These are phyloP conservation scores for Candida albicans DNA, from an alignment of 1,139 yeast species.

Conservation along the genomic window DNA sequence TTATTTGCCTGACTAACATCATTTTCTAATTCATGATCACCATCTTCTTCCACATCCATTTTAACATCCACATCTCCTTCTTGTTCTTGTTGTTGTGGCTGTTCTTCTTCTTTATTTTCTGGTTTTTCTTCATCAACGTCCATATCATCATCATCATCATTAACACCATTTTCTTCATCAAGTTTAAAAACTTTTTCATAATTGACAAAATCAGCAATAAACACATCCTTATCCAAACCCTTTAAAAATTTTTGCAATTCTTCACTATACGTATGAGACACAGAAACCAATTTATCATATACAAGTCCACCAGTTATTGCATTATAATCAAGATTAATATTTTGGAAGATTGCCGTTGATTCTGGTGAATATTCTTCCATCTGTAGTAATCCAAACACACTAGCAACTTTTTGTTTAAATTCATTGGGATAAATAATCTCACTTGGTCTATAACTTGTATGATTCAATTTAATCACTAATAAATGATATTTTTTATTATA, in stretches of 20 bases:
- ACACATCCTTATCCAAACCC: constrained; percentile 28
- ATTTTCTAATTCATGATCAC: constrained; percentile 6
- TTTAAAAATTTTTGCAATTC: constrained; percentile 23
- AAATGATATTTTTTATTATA: constrained; percentile 16
- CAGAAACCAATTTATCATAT: constrained; percentile 25
- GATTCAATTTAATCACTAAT: constrained; percentile 25
- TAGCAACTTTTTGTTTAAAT: constrained; percentile 14
- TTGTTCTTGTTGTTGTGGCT: constrained; percentile 22
- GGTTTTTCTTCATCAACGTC: constrained; percentile 17
- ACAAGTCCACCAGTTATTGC: constrained; percentile 27
- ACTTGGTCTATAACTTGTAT: constrained; percentile 15
- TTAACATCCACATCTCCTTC: constrained; percentile 14
- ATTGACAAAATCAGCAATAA: constrained; percentile 32
- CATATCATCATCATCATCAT: constrained; percentile 16
- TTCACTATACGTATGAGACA: constrained; percentile 19
- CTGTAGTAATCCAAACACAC: constrained; percentile 19
- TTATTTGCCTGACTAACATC: constrained; percentile 5
- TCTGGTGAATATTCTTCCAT: constrained; percentile 15
- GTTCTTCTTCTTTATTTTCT: constrained; percentile 18
- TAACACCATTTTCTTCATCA: constrained; percentile 16
- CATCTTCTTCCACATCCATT: constrained; percentile 1
- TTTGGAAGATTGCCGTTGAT: constrained; percentile 7
- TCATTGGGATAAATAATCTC: constrained; percentile 10
- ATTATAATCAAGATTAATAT: constrained; percentile 22
- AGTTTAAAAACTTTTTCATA: constrained; percentile 21